Conservation (phyloP, 305 asterid species). For the Withania somnifera region DNA sequence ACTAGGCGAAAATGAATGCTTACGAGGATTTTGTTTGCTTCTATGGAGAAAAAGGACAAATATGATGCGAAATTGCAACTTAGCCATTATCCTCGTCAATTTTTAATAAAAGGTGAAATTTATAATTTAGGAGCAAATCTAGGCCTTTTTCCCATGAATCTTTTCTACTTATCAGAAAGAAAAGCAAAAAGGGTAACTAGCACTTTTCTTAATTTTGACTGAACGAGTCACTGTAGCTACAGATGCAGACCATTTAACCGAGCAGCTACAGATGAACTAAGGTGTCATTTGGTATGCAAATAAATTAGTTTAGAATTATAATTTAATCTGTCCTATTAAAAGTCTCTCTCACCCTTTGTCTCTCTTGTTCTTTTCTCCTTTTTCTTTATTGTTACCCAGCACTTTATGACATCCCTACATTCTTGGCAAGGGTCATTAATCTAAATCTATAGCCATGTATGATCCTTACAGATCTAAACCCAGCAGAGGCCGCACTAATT, state of each 20-base stretch:
- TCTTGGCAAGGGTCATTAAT: no score
- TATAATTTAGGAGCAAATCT: neutral
- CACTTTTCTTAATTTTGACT: neutral
- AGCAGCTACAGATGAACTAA: neutral
- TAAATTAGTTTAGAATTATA: no score
- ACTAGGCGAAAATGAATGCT: neutral
- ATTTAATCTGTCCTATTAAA: no score
- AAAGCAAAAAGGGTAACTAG: neutral
- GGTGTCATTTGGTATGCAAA: no score
- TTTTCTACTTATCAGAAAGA: neutral
- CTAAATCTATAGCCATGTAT: conserved; percentile 27
- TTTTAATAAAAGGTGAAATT: neutral
- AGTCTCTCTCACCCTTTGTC: neutral
- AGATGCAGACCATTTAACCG: neutral
- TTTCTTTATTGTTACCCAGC: neutral
- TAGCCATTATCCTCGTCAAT: neutral
- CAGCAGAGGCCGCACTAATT: conserved; percentile 39
- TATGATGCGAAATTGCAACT: neutral
- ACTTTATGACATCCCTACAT: neutral
- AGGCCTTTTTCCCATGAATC: neutral
- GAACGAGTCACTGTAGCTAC: neutral
- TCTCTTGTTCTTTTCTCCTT: neutral
- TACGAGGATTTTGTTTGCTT: neutral
- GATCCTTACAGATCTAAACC: conserved; percentile 53
- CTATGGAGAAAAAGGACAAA: neutral